A percentile compares a stretch with the other conserved stretches of the same genome.
These are phyloP conservation scores for Fusarium duplospermum DNA, from an alignment of 2,329 filamentous ascomycete genomes.

Conservation along the genomic window DNA sequence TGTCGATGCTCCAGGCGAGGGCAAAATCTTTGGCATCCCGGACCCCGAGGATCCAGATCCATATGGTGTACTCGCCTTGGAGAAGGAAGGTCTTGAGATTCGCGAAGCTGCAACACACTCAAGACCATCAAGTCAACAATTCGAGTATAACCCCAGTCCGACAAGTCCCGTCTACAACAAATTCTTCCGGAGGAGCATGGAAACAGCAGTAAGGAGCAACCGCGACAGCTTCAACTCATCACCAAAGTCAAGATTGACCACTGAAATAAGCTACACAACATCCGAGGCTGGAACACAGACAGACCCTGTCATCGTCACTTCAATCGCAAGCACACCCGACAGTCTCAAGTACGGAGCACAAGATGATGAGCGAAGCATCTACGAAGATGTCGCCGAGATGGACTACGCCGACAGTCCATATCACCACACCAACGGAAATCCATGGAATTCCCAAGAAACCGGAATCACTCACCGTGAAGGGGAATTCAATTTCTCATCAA, in stretches of 20 bases:
- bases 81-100: conserved; percentile 52
- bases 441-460: conserved; percentile 5
- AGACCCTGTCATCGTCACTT: conserved; percentile 31
- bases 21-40: conserved; percentile 51
- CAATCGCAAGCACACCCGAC: background rate
- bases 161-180: conserved; percentile 52
- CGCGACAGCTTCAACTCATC: conserved; percentile 37
- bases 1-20: conserved; percentile 44
- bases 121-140: conserved; percentile 50
- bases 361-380: conserved; percentile 20
- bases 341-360: background rate
- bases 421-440: background rate
- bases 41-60: conserved; percentile 53
- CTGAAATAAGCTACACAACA: conserved; percentile 28
- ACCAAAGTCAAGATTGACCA: conserved; percentile 3
- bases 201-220: conserved; percentile 33
- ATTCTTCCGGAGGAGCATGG: conserved; percentile 46
- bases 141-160: conserved; percentile 52
- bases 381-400: conserved; percentile 22
- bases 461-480: background rate
- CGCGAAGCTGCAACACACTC: conserved; percentile 51
- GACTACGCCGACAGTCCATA: conserved; percentile 4
- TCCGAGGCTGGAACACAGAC: conserved; percentile 46
- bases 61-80: conserved; percentile 51
- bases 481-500: conserved; percentile 1